Evolutionary conservation across 495 filamentous ascomycete genomes (phyloP).

Genomic region (Hypoxylon fragiforme): DNA sequence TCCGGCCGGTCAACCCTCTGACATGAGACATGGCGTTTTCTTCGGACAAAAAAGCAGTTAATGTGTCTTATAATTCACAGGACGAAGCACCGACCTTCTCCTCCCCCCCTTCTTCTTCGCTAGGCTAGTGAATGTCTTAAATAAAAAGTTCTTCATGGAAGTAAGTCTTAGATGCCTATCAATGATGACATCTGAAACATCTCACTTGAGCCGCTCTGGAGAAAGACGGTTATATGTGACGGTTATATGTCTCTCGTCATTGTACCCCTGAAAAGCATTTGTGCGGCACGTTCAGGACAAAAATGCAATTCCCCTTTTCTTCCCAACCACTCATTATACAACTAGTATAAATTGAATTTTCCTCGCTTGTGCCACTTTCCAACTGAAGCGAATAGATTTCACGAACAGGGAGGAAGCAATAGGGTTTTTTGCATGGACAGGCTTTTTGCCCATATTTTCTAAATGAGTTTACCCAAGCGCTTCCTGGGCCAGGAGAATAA

Average conservation of each 20-base stretch:
- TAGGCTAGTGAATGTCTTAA: too few species aligned
- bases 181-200: conserved; percentile 34
- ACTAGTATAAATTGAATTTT: conserved; percentile 8
- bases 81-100: neutral
- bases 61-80: conserved; percentile 17
- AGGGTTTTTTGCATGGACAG: neutral
- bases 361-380: conserved; percentile 6
- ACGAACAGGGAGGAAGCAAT: too few species aligned
- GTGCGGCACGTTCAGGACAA: conserved; percentile 6
- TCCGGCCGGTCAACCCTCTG: conserved; percentile 23
- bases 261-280: conserved; percentile 15
- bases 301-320: conserved; percentile 4
- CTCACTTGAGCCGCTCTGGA: conserved; percentile 36
- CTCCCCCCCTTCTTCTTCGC: conserved; percentile 1
- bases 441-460: neutral
- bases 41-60: conserved; percentile 32
- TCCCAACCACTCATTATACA: conserved; percentile 12
- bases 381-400: neutral
- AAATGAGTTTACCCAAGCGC: conserved; percentile 15
- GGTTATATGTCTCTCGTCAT: conserved; percentile 34
- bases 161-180: conserved; percentile 19
- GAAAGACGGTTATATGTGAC: conserved; percentile 35
- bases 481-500: conserved; percentile 1
- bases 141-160: neutral
- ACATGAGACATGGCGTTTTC: conserved; percentile 28